These are phyloP conservation scores for Spergularia bocconei DNA, from an alignment of 148 eudicot species.

Conservation along the genomic window DNA sequence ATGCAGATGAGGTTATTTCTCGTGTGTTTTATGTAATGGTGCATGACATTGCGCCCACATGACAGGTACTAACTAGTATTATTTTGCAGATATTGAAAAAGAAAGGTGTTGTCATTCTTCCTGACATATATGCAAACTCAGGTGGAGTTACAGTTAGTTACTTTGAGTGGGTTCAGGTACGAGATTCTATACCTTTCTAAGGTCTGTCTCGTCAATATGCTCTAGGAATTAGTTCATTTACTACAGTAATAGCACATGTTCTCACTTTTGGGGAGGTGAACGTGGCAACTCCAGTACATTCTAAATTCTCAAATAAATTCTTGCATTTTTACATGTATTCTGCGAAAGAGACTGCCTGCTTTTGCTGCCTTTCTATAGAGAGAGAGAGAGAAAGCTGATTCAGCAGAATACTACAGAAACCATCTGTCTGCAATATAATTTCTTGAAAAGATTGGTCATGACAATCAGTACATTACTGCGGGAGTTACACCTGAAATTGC, in stretches of 20 bases:
- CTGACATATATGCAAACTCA: conserved; percentile 92
- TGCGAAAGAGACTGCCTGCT: too few relatives aligned
- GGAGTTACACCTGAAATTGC: too few relatives aligned
- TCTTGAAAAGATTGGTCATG: too few relatives aligned
- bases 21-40: not conserved
- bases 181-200: not conserved
- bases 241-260: not conserved
- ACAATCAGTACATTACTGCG: too few relatives aligned
- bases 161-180: conserved; percentile 99
- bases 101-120: conserved; percentile 91
- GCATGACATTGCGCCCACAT: not conserved
- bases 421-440: not conserved
- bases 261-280: not conserved
- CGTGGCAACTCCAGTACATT: not conserved
- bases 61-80: conserved; percentile 18
- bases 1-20: conserved; percentile 86
- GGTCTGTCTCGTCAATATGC: not conserved
- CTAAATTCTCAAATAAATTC: too few relatives aligned
- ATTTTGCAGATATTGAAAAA: conserved; percentile 64
- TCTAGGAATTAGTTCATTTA: too few relatives aligned
- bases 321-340: too few relatives aligned
- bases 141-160: conserved; percentile 99
- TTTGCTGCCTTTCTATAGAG: too few relatives aligned
- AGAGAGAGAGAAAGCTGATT: too few relatives aligned
- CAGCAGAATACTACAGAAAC: not conserved